Base-by-base conservation (phyloP, 305 asterid genomes). In the Solanum aculeatissimum region DNA sequence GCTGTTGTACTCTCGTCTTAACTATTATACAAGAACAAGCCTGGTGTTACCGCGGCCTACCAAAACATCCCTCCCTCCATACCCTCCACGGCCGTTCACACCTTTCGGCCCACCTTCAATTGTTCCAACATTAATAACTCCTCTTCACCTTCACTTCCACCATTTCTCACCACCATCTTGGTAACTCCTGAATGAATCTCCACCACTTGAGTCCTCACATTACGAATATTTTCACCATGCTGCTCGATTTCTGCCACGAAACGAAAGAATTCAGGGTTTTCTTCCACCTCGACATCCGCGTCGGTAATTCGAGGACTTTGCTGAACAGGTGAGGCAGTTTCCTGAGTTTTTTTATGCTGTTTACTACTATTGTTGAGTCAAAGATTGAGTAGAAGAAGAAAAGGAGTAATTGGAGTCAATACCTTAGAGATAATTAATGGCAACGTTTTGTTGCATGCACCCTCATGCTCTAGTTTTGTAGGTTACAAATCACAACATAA, bases 181-280 rank as follows among this genome's bases (percentile, higher is more conserved):
- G 91, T 85, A 72, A 94, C 88, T 7, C 97, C 96, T 0, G 97
- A 97, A 75, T 89, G 92, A 45, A 94, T 93, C 91, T 94, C 97
- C 69, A 92, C 91, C 0, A 93, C 92, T 53, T 88, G 91, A 15
- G 90, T 93, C 85, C 84, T 88, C 8, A 94, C 87, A 1, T 74
- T 7, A 71, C 29, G 12, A 42, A 71, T 42, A 23, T 43, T 47
- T 14, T 57, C 69, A 43, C 54, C 83, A 8, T 71, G 60, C 6
- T 78, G 85, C 55, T 88, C 82, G 2, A 87, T 82, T 35, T 89
- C 80, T 6, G 83, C 93, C 7, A 87, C 7, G 81, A 93, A 94
- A 0, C 91, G 90, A 85, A 93, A 89, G 85, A 35, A 86, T 32
- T 90, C 90, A 2, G 86, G 88, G 18, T 82, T 86, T 86, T 93